Evolutionary conservation across 1,284 basidiomycete genomes (phyloP), one percentile per base, ranked within the genome.

Genomic region (Trichosporon ovoides): DNA sequence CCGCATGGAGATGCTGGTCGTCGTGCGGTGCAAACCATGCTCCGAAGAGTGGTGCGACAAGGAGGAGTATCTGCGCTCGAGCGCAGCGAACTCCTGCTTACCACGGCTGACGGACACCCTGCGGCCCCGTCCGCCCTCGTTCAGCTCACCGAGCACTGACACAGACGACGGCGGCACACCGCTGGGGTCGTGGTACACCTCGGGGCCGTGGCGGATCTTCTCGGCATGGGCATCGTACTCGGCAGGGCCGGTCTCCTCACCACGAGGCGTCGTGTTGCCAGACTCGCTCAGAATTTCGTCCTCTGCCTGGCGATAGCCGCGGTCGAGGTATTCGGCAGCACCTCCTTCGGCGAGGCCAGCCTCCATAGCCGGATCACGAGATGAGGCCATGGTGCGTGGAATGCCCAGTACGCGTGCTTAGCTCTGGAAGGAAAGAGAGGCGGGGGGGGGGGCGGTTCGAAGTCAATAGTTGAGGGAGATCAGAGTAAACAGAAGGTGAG

Each of bases 81-180:
- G 69, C 16, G 71, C 71, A 5, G 68, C 66, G 57, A 75, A 76
- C 49, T 76, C 68, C 20, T 69, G 61, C 59, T 72, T 72, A 14
- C 70, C 74, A 31, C 67, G 63, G 20, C 60, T 58, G 37, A 74
- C 69, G 3, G 69, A 70, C 14, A 76, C 74, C 13, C 60, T 60
- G 16, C 61, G 63, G 24, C 43, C 43, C 9, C 28, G 28, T 31
- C 28, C 28, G 7, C 14, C 12, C 13, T 65, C 64, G 34, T 66
- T 68, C 13, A 76, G 61, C 36, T 73, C 70, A 19, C 65, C 73
- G 16, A 76, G 62, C 13, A 70, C 69, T 0, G 72, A 74, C 3
- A 48, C 24, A 9, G 24, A 16, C 16, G 43, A 48, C 24, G 28
- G 43, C 13, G 43, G 43, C 7, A 48, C 43, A 19, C 43, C 43